Conservation (phyloP, 495 filamentous ascomycete species). For the Wilcoxina mikolae region DNA sequence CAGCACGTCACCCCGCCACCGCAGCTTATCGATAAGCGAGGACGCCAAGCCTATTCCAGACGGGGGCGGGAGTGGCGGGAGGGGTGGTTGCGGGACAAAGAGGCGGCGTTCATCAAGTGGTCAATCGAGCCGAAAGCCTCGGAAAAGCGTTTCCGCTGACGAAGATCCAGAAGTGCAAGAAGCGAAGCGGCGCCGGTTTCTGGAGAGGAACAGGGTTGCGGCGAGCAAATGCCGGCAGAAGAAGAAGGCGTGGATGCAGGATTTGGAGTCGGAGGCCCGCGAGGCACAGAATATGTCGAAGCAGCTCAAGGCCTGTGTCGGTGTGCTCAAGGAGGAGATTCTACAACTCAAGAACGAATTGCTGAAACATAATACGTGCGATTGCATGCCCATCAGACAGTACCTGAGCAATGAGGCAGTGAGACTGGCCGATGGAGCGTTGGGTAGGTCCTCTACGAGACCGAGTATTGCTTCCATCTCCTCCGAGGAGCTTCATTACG, state of each 20-base stretch:
- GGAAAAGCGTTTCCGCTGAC: neutral
- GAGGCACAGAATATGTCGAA: conserved; percentile 18
- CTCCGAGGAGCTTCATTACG: neutral
- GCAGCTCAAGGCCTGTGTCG: conserved; percentile 23
- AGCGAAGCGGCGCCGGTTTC: conserved; percentile 33
- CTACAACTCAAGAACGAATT: conserved; percentile 33
- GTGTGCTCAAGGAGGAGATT: conserved; percentile 31
- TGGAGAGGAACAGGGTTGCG: conserved; percentile 70
- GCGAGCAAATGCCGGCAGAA: conserved; percentile 79
- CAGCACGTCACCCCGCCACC: neutral
- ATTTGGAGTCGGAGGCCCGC: conserved; percentile 38
- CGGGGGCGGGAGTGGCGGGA: neutral
- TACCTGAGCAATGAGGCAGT: conserved; percentile 28
- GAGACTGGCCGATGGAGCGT: conserved; percentile 17
- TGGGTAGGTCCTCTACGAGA: neutral
- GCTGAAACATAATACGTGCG: conserved; percentile 32
- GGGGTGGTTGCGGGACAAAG: no score
- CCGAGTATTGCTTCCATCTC: neutral
- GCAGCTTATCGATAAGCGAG: neutral
- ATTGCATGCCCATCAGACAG: conserved; percentile 27
- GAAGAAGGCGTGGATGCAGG: conserved; percentile 61
- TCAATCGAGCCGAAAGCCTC: neutral
- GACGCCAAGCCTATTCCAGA: neutral
- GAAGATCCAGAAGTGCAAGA: conserved; percentile 10
- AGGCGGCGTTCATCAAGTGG: neutral